Evolutionary conservation across 805 yeast genomes (phyloP).

Genomic region (Crinitomyces ghanaensis): DNA sequence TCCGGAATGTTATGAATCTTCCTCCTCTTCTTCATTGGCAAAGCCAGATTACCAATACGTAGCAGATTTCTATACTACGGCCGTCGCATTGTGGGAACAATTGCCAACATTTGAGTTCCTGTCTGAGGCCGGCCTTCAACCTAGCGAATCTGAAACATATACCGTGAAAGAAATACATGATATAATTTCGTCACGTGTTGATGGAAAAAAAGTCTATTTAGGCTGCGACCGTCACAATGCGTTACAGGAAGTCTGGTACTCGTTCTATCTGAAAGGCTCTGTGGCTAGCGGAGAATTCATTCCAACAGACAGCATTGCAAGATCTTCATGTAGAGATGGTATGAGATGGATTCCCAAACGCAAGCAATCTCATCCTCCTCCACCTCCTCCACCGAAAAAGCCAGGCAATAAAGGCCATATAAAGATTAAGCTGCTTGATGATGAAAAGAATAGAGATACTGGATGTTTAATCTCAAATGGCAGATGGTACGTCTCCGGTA

Average conservation of each 20-base stretch:
- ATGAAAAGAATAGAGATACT: too few relatives aligned
- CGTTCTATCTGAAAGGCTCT: constrained; percentile 63
- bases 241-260: constrained; percentile 68
- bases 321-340: constrained; percentile 61
- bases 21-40: constrained; percentile 18
- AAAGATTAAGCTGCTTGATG: constrained; percentile 34
- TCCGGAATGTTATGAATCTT: constrained; percentile 49
- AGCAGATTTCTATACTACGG: constrained; percentile 56
- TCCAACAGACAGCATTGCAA: constrained; percentile 42
- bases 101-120: constrained; percentile 63
- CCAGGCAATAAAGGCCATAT: constrained; percentile 36
- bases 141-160: constrained; percentile 47
- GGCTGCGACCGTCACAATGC: constrained; percentile 44
- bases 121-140: constrained; percentile 56
- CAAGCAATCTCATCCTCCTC: too few relatives aligned
- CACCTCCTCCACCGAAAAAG: too few relatives aligned
- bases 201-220: constrained; percentile 44
- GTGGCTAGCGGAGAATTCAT: constrained; percentile 52
- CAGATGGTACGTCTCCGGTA: constrained; percentile 58
- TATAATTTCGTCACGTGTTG: constrained; percentile 27
- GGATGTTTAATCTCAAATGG: constrained; percentile 86
- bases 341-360: constrained; percentile 68
- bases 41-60: constrained; percentile 40
- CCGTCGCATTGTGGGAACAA: constrained; percentile 44
- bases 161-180: constrained; percentile 32